Evolutionary conservation across 83 land plant genomes (phyloP), one percentile per base, ranked within the genome.

Genomic region (Diphasiastrum complanatum): DNA sequence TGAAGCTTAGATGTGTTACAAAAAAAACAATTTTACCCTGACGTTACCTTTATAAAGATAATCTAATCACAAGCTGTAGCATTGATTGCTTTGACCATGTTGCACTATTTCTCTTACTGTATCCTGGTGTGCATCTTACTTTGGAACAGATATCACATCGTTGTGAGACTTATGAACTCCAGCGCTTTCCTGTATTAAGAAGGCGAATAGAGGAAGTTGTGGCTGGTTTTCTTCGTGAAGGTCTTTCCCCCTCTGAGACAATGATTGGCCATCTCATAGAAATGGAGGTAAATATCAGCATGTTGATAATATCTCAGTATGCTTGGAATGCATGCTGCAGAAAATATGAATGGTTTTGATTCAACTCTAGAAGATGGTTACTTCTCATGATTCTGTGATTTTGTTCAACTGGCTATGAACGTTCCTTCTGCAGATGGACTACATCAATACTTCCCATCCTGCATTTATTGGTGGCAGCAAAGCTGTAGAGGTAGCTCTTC

Each of bases 391-490:
- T 8, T 8, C 8, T 38, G 12, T 8, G 12, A 38, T 38, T 38
- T 14, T 14, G 14, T 14, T 38, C 43, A 8, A 38, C 14, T 38
- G 43, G 43, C 14, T 38, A 38, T 38, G 43, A 14, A 38, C 12
- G 8, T 8, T 38, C 14, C 43, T 8, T 33, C 46, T 79, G 49
- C 64, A 95, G 93, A 86, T 86, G 97, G 93, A 89, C 69, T 95
- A 86, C 62, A 90, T 95, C 68, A 95, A 95, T 60, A 86, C 87
- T 65, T 86, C 99, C 33, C 99, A 95, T 50, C 93, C 97, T 50
- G 77, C 69, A 45, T 95, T 95, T 68, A 66, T 95, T 74, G 99
- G 97, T 48, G 99, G 97, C 26, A 95, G 85, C 47, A 89, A 82
- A 66, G 99, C 97, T 54, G 83, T 86, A 5, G 97, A 89, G 48